Conservation (phyloP, 441 rosid species). For the Mallotus japonicus region DNA sequence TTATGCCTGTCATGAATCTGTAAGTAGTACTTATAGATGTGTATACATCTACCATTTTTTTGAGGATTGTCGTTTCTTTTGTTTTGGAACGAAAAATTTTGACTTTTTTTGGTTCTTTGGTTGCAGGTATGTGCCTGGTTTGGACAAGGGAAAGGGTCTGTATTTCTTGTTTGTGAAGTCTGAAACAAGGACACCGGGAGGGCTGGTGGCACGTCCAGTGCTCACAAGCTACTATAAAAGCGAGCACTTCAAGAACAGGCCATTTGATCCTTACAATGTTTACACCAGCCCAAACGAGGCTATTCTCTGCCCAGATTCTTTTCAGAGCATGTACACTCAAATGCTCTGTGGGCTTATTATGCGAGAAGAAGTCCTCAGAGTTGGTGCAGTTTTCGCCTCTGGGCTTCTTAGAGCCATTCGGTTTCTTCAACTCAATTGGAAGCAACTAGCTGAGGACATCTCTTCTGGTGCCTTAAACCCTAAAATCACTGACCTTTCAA, state of each 20-base stretch:
- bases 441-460: constrained; percentile 55
- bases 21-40: constrained; percentile 27
- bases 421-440: constrained; percentile 81
- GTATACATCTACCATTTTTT: not conserved
- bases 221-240: constrained; percentile 92
- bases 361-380: constrained; percentile 70
- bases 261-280: constrained; percentile 74
- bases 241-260: constrained; percentile 76
- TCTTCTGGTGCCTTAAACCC: constrained; percentile 49
- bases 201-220: constrained; percentile 82
- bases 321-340: constrained; percentile 91
- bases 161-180: constrained; percentile 84
- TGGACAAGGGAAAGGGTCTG: constrained; percentile 87
- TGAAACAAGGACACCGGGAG: constrained; percentile 82
- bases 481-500: constrained; percentile 47
- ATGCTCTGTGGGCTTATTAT: constrained; percentile 85
- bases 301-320: constrained; percentile 78
- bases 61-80: not conserved
- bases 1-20: constrained; percentile 99
- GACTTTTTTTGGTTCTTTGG: constrained; percentile 9
- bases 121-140: constrained; percentile 65
- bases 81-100: not conserved
- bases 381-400: constrained; percentile 89
- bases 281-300: constrained; percentile 97
- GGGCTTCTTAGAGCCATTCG: constrained; percentile 85